Conservation (phyloP, 108 stramenopile species). For the Cyclotella atomus region DNA sequence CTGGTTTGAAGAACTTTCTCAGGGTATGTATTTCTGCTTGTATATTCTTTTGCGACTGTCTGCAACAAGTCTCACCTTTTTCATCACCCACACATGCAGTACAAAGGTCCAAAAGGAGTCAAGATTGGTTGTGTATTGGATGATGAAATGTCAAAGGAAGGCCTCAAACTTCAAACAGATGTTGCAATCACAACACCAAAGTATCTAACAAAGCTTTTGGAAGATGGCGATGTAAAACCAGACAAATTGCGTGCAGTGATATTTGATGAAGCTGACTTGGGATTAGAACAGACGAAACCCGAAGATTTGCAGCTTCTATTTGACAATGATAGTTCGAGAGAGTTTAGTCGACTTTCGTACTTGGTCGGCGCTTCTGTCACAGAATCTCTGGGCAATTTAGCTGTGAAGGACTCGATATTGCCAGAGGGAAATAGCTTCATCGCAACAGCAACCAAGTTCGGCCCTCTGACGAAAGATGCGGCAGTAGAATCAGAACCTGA, state of each 20-base stretch:
- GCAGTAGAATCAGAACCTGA: constrained; percentile 7
- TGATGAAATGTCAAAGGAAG: constrained; percentile 76
- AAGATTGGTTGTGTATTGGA: constrained; percentile 85
- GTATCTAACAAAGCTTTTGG: constrained; percentile 72
- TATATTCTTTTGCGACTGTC: too few relatives aligned
- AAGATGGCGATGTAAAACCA: constrained; percentile 75
- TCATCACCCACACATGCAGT: too few relatives aligned
- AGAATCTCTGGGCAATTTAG: constrained; percentile 75
- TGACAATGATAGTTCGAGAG: constrained; percentile 57
- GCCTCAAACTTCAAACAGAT: constrained; percentile 87
- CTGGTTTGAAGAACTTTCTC: constrained; percentile 73
- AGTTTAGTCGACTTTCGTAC: constrained; percentile 69
- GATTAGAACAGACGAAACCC: constrained; percentile 66
- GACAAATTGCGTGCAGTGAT: constrained; percentile 73
- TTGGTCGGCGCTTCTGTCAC: constrained; percentile 86
- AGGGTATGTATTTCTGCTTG: constrained; percentile 27
- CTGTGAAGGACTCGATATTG: constrained; percentile 66
- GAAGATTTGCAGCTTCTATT: constrained; percentile 65
- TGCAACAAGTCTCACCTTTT: too few relatives aligned
- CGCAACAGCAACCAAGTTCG: constrained; percentile 73
- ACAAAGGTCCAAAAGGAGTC: constrained; percentile 86
- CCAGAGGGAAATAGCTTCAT: constrained; percentile 83
- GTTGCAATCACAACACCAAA: constrained; percentile 81
- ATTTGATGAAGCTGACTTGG: constrained; percentile 88
- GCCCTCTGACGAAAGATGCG: constrained; percentile 41